Percentiles rank a stretch among this genome's conserved stretches.
Conservation (phyloP, 306 rosid species). For the Prunus davidiana region DNA sequence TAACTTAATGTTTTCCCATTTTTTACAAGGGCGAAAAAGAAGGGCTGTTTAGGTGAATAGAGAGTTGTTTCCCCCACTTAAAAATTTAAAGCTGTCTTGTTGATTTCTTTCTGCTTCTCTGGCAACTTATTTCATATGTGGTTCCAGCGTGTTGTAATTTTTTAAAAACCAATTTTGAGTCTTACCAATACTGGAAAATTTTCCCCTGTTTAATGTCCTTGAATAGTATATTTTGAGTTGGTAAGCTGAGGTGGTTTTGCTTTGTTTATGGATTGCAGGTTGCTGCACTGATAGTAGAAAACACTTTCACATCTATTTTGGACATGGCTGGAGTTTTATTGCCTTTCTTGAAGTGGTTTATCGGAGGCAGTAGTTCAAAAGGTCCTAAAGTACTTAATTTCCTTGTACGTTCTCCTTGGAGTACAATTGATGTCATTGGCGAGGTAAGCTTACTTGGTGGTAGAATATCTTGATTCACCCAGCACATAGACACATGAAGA, state of each 20-base stretch:
- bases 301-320: slow-evolving; percentile 94
- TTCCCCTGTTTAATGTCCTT: background rate
- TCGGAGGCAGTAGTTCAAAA: slow-evolving; percentile 76
- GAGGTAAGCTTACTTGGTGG: slow-evolving; percentile 50
- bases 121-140: background rate
- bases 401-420: slow-evolving; percentile 96
- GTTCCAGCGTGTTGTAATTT: background rate
- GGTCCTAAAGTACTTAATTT: slow-evolving; percentile 83
- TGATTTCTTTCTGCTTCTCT: background rate
- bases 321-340: slow-evolving; percentile 98
- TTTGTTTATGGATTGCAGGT: slow-evolving; percentile 53
- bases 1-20: background rate
- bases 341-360: slow-evolving; percentile 93
- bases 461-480: slow-evolving; percentile 14
- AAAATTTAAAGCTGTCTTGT: background rate
- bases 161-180: background rate
- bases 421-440: slow-evolving; percentile 78
- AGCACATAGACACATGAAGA: background rate
- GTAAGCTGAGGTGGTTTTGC: background rate
- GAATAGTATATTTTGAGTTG: background rate
- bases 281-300: slow-evolving; percentile 85
- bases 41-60: background rate
- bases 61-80: background rate
- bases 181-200: background rate
- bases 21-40: background rate